phyloP scores from a whole-genome alignment of 2,329 filamentous ascomycete genomes.

The Monilinia polystroma region DNA sequence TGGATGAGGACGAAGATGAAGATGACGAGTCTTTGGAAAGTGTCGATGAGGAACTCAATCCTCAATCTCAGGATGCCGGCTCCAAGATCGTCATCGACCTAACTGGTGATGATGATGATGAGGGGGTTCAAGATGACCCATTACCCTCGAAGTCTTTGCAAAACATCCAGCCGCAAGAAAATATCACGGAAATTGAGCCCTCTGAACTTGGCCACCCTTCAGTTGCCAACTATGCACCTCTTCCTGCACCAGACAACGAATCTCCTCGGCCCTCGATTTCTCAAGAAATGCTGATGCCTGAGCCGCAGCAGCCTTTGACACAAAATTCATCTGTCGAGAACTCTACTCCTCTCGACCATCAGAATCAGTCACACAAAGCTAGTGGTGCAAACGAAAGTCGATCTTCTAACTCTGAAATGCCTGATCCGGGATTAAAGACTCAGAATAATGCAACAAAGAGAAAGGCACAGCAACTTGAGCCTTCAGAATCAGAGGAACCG shows the following conservation, averaged over 20 bases:
- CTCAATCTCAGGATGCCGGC: neutral
- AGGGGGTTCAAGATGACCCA: neutral
- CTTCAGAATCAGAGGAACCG: accelerated
- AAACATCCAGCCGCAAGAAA: no score
- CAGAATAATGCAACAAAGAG: neutral
- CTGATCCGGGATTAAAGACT: no score
- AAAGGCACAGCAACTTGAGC: neutral
- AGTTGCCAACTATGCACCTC: neutral
- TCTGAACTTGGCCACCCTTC: no score
- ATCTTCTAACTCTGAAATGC: no score
- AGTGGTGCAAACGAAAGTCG: neutral
- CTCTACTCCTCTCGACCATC: no score
- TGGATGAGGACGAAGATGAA: neutral
- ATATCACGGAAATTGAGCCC: no score
- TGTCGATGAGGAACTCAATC: neutral
- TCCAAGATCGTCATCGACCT: neutral
- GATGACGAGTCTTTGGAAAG: neutral
- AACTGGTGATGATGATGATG: neutral
- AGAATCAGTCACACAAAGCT: neutral
- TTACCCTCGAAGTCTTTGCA: neutral
- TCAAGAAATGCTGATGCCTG: no score
- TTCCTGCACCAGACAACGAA: no score
- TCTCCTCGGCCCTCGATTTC: no score
- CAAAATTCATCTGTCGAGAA: no score
- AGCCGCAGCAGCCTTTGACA: no score